Evolutionary conservation across 2,329 filamentous ascomycete genomes (phyloP).

Genomic region (Aureobasidium melanogenum): DNA sequence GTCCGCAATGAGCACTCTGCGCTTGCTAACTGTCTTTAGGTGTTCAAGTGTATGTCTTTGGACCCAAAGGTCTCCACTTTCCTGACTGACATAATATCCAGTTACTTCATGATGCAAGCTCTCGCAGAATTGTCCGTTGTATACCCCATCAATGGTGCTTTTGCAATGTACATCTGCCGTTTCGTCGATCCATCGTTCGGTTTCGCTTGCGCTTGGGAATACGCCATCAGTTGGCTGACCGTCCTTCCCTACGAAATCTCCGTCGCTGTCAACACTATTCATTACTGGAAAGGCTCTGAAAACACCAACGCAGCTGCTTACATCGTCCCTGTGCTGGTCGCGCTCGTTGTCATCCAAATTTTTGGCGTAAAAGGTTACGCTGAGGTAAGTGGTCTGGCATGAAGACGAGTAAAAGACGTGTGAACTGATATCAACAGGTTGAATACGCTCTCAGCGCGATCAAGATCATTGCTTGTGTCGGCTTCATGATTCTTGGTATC

Average conservation of each 20-base stretch:
- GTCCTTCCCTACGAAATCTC: constrained; percentile 26
- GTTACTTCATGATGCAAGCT: constrained; percentile 25
- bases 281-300: constrained; percentile 14
- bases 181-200: constrained; percentile 36
- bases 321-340: constrained; percentile 25
- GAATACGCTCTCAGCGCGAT: constrained; percentile 28
- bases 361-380: constrained; percentile 31
- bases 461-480: constrained; percentile 40
- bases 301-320: constrained; percentile 19
- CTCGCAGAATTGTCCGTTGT: constrained; percentile 29
- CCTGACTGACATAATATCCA: constrained; percentile 19
- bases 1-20: not conserved
- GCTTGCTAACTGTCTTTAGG: not conserved
- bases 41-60: constrained; percentile 17
- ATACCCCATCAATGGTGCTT: constrained; percentile 30
- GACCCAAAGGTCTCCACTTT: constrained; percentile 10
- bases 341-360: constrained; percentile 25
- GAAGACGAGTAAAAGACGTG: not conserved
- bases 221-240: constrained; percentile 24
- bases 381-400: constrained; percentile 23
- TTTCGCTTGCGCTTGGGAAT: constrained; percentile 24
- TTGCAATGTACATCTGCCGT: constrained; percentile 29
- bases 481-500: constrained; percentile 57
- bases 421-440: constrained; percentile 13
- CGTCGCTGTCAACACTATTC: constrained; percentile 19